Evolutionary conservation across 2,329 filamentous ascomycete genomes (phyloP), one percentile per base, ranked within the genome.

Genomic region (Hypoxylon sp.): DNA sequence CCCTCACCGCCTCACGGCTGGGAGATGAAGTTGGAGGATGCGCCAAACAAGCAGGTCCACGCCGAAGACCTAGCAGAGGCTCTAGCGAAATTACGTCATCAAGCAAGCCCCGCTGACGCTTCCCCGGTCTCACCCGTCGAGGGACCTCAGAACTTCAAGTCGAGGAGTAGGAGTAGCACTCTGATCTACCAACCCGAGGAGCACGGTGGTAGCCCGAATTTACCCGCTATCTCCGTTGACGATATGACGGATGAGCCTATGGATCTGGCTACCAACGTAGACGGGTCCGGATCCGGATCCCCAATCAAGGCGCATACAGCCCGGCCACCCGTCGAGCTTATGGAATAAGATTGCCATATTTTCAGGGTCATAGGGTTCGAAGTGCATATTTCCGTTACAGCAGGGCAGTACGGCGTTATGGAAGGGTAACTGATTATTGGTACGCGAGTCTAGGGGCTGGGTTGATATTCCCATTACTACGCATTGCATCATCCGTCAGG

Each of bases 61-160:
- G 89, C 90, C 45, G 89, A 91, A 64, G 90, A 92, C 76, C 82
- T 92, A 25, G 89, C 89, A 17, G 87, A 89, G 57, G 90, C 90
- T 1, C 80, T 92, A 46, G 86, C 89, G 11, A 88, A 86, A 79
- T 80, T 92, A 67, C 85, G 87, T 75, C 84, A 88, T 70, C 79
- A 86, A 38, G 70, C 66, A 5, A 69, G 69, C 30, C 69, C 73
- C 21, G 71, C 65, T 3, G 52, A 60, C 25, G 69, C 72, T 38
- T 78, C 78, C 9, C 78, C 78, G 17, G 50, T 79, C 49, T 78
- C 76, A 11, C 84, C 85, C 21, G 75, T 82, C 28, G 82, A 84
- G 66, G 79, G 74, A 49, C 41, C 60, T n/a, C 48, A 57, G 5
- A 34, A 51, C 2, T 60, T 60, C 28, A 76, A 73, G 77, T 77